Evolutionary conservation across 306 rosid genomes (phyloP).

Genomic region (Carpinus fangiana): DNA sequence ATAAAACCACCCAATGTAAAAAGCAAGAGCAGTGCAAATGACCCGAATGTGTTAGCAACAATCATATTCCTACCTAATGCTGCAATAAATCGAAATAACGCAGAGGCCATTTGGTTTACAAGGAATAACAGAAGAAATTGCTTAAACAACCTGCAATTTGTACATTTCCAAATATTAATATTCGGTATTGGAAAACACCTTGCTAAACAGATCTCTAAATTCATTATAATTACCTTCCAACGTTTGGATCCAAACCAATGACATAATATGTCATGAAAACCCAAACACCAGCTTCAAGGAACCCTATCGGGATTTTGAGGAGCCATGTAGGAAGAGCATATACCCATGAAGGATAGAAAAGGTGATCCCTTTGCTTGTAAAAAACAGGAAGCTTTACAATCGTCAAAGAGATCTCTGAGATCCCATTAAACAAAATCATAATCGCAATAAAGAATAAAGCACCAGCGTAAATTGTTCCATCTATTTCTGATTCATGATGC

Average conservation of each 20-base stretch:
- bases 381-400: constrained; percentile 47
- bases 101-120: constrained; percentile 16
- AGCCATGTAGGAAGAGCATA: constrained; percentile 41
- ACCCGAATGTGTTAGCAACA: constrained; percentile 12
- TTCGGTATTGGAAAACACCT: neutral
- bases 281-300: constrained; percentile 42
- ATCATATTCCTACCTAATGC: constrained; percentile 11
- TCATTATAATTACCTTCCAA: constrained; percentile 23
- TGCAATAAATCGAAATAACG: constrained; percentile 15
- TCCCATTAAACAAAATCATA: constrained; percentile 38
- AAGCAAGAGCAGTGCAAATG: constrained; percentile 11
- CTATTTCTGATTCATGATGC: constrained; percentile 28
- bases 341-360: constrained; percentile 47
- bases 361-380: constrained; percentile 50
- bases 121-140: constrained; percentile 11
- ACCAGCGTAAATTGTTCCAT: constrained; percentile 40
- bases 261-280: constrained; percentile 45
- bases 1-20: constrained; percentile 19
- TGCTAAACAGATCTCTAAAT: neutral
- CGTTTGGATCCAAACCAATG: constrained; percentile 41
- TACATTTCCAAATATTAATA: neutral
- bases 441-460: constrained; percentile 38
- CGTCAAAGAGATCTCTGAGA: constrained; percentile 45
- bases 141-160: constrained; percentile 9
- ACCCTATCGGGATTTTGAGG: constrained; percentile 41